phyloP scores from a whole-genome alignment of 2,329 filamentous ascomycete genomes.

The Fusarium pininemorale region DNA sequence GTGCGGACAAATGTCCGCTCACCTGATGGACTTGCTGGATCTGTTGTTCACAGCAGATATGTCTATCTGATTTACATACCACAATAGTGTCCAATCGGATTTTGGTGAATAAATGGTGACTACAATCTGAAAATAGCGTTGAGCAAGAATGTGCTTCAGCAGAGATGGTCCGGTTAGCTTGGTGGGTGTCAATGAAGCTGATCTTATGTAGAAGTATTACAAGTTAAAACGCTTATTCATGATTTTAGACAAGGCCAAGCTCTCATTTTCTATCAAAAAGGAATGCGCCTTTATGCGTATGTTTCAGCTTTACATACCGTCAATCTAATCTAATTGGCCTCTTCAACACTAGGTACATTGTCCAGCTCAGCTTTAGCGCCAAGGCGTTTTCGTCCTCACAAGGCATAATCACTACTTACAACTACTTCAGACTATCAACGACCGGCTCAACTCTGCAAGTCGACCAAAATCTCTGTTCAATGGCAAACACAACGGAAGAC shows the following conservation, averaged over 20 bases:
- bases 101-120: not conserved
- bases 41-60: not conserved
- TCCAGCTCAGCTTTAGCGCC: not conserved
- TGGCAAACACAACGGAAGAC: not conserved
- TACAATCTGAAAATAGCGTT: not conserved
- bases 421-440: not conserved
- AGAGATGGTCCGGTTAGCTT: not conserved
- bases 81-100: rapidly evolving
- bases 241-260: rapidly evolving
- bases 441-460: rapidly evolving
- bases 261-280: rapidly evolving
- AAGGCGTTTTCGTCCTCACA: not conserved
- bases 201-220: too few species aligned
- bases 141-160: rapidly evolving
- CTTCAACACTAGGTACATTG: too few species aligned
- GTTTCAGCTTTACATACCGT: not conserved
- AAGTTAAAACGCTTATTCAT: too few species aligned
- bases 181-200: not conserved
- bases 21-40: not conserved
- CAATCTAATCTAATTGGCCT: not conserved
- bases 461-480: rapidly evolving
- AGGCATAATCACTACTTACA: not conserved
- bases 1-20: not conserved
- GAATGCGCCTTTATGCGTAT: not conserved
- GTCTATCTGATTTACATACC: rapidly evolving